Base-by-base conservation (phyloP, 192 early-diverging fungal genomes). In the Coemansia sp. region DNA sequence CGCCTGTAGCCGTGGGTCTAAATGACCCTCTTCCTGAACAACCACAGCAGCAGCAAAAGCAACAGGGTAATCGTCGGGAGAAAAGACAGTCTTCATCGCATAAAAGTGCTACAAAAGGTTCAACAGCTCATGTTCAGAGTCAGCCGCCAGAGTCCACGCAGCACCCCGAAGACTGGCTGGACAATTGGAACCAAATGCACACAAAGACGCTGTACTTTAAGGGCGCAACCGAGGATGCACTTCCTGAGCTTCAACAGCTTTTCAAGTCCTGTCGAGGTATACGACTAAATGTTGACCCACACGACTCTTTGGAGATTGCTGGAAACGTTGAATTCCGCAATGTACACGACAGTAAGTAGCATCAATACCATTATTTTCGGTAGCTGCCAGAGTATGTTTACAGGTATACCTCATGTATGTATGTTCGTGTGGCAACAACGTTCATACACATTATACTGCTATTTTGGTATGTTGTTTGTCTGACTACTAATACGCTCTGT, bases 291-390 rank as follows among this genome's bases (percentile, higher is more conserved):
- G 71, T 82, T 27, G 74, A 82, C 61, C 79, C 79, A 22, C 71
- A 70, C 56, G 59, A 62, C 6, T 67, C 74, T 21, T 58, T 59
- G 17, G 29, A 73, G 24, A 76, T 72, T 33, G 30, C 70, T 1
- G 83, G 83, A 2, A 72, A 75, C 33, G 83, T 84, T 17, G 78
- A 75, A 59, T 84, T 84, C 32, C 75, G 75, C 53, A 81, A 76
- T 51, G 64, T 75, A 14, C 57, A 73, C 20, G 83, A 77, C 63
- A 72, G 75, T 78, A 75, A 81, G 78, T 76, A 64, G 24, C 27
- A 22, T 30, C 32, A 25, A 42, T 56, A 30, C 19, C 53, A 14
- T 52, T 9, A 27, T 55, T 55, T 21, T n/a, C 27, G 4, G 21
- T 29, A 14, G 24, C 24, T 54, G 5, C 20, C 53, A 23, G 24